Base-by-base conservation (phyloP, 805 yeast species). In the Starmerella apis region DNA sequence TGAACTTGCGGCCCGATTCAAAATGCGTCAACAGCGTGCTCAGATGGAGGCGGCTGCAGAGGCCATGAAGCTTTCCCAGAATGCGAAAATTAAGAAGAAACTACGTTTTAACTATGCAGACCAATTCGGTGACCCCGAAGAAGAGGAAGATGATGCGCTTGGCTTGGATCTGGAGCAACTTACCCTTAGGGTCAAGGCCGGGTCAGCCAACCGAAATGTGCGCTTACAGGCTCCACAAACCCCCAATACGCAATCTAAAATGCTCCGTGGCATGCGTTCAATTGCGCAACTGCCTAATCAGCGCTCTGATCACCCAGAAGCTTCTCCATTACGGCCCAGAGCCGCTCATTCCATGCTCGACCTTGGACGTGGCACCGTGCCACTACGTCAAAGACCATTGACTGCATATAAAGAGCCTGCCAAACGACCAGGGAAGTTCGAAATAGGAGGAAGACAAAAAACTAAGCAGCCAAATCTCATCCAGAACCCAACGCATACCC, bases 351-450 rank as follows among this genome's bases (percentile, higher is more conserved):
- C 60, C 10, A 57, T 57, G 60, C 24, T 49, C 10, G 53, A 56
- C 20, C 33, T 57, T 9, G 43, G 49, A 19, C 28, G 37, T 19
- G 19, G 36, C 11, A 14, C 46, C 1, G 37, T 28, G 1, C 46
- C 46, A 30, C 8, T 32, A 20, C 46, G 25, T 1, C 49, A 43
- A 25, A 52, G 63, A 5, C 62, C 61, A 3, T 28, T 60, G 31
- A 59, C 63, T 4, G 55, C 56, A 14, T 60, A 60, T 38, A 50
- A 53, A 3, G 63, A 60, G 39, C 59, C 59, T 3, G 38, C n/a
- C 4, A 48, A 28, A 16, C 28, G n/a, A 27, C 35, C 43, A 11
- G n/a, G 3, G 2, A 18, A 27, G 8, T 31, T 19, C 20, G 36
- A 36, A 9, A 3, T 20, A 9, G 25, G 39, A 16, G 32, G 44